Percentiles rank a stretch among this genome's conserved stretches.
These are phyloP conservation scores for Mortierella sp. DNA, from an alignment of 371 early-diverging fungal genomes.

Conservation along the genomic window DNA sequence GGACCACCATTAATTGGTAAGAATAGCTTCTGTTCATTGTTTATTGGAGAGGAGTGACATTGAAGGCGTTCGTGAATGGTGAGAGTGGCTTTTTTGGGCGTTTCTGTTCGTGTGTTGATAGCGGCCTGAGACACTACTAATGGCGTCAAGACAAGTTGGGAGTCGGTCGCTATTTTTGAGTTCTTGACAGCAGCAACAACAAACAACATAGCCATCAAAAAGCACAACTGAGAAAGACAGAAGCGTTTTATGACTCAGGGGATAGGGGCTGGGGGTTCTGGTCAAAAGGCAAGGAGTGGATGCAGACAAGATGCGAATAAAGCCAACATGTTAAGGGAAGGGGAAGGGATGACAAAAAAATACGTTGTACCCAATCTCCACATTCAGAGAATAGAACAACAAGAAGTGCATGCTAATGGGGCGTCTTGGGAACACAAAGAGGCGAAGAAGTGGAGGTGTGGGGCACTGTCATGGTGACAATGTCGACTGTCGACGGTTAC, in stretches of 20 bases:
- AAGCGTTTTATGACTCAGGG: not conserved
- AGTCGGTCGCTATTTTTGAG: conserved; percentile 4
- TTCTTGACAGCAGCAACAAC: not conserved
- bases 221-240: not conserved
- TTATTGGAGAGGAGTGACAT: not conserved
- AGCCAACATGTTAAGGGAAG: not conserved
- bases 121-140: not conserved
- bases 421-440: not conserved
- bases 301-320: no score
- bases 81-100: not conserved
- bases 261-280: not conserved
- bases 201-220: not conserved
- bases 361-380: no score
- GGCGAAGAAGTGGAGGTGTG: no score
- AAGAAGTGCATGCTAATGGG: not conserved
- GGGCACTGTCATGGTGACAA: not conserved
- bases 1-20: conserved; percentile 21
- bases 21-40: not conserved
- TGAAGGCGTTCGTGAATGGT: not conserved
- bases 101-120: not conserved
- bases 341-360: no score
- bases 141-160: conserved; percentile 1
- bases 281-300: not conserved
- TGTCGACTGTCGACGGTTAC: not conserved
- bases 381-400: no score